Conservation (phyloP, 345 rosid species). For the Limnanthes douglasii region DNA sequence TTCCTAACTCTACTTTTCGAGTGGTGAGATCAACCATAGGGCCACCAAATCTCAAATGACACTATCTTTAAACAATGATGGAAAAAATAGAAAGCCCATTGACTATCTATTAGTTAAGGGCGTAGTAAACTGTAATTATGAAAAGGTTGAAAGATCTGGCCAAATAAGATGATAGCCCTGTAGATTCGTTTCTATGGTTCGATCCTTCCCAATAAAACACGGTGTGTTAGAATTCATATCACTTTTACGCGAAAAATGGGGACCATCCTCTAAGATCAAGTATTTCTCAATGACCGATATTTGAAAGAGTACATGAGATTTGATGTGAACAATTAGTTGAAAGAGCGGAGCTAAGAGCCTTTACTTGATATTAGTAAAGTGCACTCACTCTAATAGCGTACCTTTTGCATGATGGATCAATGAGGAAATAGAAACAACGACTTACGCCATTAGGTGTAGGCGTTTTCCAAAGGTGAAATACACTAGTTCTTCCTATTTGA, state of each 20-base stretch:
- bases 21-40: no score
- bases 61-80: no score
- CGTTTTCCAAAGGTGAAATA: constrained; percentile 1
- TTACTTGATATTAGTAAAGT: no score
- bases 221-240: background rate
- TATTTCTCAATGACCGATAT: constrained; percentile 5
- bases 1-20: no score
- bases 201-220: constrained; percentile 4
- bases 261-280: constrained; percentile 1
- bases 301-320: background rate
- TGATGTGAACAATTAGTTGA: background rate
- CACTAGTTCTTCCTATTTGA: constrained; percentile 1
- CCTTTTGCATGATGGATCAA: constrained; percentile 5
- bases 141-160: constrained; percentile 10
- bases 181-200: constrained; percentile 9
- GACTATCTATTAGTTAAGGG: no score
- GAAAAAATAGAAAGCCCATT: no score
- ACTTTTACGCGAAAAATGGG: no score
- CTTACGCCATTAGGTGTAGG: constrained; percentile 6
- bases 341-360: no score
- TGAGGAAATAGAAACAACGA: constrained; percentile 1
- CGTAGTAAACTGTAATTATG: no score
- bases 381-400: background rate
- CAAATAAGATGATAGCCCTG: constrained; percentile 7
- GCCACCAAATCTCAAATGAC: no score